Conservation (phyloP, 768 basidiomycete species). For the Pleurotus sapidus region DNA sequence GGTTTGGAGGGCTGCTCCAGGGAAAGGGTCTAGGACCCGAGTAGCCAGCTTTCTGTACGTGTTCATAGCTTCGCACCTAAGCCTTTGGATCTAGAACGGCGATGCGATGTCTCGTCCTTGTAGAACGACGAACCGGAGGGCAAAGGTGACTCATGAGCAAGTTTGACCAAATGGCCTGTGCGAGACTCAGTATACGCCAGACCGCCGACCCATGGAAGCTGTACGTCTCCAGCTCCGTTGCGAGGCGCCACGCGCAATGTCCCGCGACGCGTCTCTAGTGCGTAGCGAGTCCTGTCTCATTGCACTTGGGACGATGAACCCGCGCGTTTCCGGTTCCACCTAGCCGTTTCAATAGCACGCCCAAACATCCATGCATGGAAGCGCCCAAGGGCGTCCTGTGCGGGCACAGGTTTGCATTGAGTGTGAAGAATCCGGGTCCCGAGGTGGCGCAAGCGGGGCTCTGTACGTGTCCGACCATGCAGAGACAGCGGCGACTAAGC, state of each 20-base stretch:
- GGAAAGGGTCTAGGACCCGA: constrained; percentile 39
- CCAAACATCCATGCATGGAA: constrained; percentile 11
- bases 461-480: constrained; percentile 33
- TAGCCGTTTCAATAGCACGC: constrained; percentile 26
- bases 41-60: constrained; percentile 19
- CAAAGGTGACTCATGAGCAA: not conserved
- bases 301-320: constrained; percentile 23
- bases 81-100: not conserved
- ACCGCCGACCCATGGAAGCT: constrained; percentile 5
- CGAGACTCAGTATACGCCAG: not conserved
- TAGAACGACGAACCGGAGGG: not conserved
- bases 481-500: constrained; percentile 19
- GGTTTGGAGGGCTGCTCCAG: constrained; percentile 32
- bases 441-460: constrained; percentile 48
- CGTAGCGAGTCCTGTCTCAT: constrained; percentile 14
- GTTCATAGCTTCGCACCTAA: not conserved
- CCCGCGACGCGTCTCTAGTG: constrained; percentile 56
- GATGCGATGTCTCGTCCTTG: not conserved
- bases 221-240: constrained; percentile 43
- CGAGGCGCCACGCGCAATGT: constrained; percentile 17
- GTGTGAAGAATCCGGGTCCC: constrained; percentile 40
- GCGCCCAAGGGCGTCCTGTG: constrained; percentile 22
- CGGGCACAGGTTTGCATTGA: constrained; percentile 17
- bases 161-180: not conserved
- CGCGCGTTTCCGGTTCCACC: constrained; percentile 48